Conservation (phyloP, 257 asterid species). For the Leonotis leonurus region DNA sequence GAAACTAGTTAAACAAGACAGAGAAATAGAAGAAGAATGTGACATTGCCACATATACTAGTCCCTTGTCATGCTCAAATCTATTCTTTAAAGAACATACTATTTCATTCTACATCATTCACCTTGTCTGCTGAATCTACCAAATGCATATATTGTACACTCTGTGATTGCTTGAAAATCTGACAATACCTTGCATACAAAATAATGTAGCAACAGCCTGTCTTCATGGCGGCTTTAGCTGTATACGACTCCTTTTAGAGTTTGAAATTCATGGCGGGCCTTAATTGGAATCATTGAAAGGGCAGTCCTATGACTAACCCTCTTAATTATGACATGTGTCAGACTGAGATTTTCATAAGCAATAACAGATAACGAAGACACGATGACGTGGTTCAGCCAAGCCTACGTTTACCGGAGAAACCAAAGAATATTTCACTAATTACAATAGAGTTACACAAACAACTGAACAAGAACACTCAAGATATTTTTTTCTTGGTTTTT, state of each 20-base stretch:
- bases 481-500: too few relatives aligned
- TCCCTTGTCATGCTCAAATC: not conserved
- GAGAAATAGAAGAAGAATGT: not conserved
- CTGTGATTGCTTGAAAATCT: slow-evolving; percentile 47
- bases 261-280: slow-evolving; percentile 39
- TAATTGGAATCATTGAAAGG: not conserved
- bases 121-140: not conserved
- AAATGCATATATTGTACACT: slow-evolving; percentile 18
- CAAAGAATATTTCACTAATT: too few relatives aligned
- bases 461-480: too few relatives aligned
- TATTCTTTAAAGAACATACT: not conserved
- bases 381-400: too few relatives aligned
- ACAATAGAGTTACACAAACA: too few relatives aligned
- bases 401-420: too few relatives aligned
- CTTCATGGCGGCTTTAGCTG: slow-evolving; percentile 44
- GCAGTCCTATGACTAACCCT: not conserved
- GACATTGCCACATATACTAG: not conserved
- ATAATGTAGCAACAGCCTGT: slow-evolving; percentile 43
- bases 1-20: not conserved
- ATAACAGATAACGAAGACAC: too few relatives aligned
- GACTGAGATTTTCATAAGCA: too few relatives aligned
- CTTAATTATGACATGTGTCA: too few relatives aligned
- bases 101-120: slow-evolving; percentile 11
- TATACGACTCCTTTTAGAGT: slow-evolving; percentile 40
- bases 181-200: slow-evolving; percentile 40